Percentiles rank a stretch among this genome's conserved stretches.
These are phyloP conservation scores for Bruguiera hainesii DNA, from an alignment of 441 rosid species.

Conservation along the genomic window DNA sequence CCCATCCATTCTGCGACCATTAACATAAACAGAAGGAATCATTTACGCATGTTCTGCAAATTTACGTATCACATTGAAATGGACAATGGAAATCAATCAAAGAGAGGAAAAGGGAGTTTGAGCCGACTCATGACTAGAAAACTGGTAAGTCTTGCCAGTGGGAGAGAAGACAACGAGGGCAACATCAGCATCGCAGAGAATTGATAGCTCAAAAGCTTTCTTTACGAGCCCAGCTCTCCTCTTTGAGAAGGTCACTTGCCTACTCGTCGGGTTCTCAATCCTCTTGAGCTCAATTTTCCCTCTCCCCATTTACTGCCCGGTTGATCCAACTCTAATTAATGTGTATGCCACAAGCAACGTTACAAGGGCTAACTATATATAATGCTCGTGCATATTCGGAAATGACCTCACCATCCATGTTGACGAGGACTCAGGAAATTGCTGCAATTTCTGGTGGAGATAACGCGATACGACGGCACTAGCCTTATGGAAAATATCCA, in stretches of 20 bases:
- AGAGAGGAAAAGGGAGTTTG: neutral
- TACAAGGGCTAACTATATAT: neutral
- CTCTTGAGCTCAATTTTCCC: constrained; percentile 61
- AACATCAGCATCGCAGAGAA: constrained; percentile 69
- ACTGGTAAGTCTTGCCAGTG: constrained; percentile 52
- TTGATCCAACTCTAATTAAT: neutral
- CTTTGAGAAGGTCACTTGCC: constrained; percentile 72
- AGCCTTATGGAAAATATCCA: neutral
- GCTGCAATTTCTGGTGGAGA: constrained; percentile 1
- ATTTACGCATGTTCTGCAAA: too few species aligned
- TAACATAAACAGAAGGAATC: neutral
- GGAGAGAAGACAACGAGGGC: constrained; percentile 59
- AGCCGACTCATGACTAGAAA: constrained; percentile 49
- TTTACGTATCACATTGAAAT: neutral
- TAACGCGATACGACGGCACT: constrained; percentile 26
- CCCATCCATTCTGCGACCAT: constrained; percentile 31
- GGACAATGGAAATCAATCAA: neutral
- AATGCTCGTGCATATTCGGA: neutral
- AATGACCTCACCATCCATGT: neutral
- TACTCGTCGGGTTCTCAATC: constrained; percentile 52
- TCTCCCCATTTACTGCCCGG: constrained; percentile 47
- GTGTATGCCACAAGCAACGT: neutral
- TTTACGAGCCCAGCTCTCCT: constrained; percentile 51
- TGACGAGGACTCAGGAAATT: neutral
- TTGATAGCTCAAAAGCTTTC: constrained; percentile 62